Conservation (phyloP, 129 eudicot species). For the carrot (Daucus carota) region DH1_v3.0 NC_030381.2:49623501-49624000, state of each 20-base stretch:
- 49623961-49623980: no score
- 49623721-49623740: no score
- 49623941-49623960: background rate
- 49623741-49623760: background rate
- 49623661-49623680: no score
- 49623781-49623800: background rate
- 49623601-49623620: background rate
- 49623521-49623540: background rate
- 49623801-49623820: background rate
- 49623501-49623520: constrained; percentile 40
- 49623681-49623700: no score
- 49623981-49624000: no score
- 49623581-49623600: background rate
- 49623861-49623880: no score
- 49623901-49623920: no score
- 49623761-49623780: background rate
- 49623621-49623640: background rate
- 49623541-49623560: background rate
- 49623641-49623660: no score
- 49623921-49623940: no score
- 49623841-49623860: background rate
- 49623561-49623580: constrained; percentile 2
- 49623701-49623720: no score
- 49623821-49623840: background rate
- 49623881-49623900: no score